These are phyloP conservation scores for Bocquillonia castaneifolia DNA, from an alignment of 441 rosid species.

Conservation along the genomic window DNA sequence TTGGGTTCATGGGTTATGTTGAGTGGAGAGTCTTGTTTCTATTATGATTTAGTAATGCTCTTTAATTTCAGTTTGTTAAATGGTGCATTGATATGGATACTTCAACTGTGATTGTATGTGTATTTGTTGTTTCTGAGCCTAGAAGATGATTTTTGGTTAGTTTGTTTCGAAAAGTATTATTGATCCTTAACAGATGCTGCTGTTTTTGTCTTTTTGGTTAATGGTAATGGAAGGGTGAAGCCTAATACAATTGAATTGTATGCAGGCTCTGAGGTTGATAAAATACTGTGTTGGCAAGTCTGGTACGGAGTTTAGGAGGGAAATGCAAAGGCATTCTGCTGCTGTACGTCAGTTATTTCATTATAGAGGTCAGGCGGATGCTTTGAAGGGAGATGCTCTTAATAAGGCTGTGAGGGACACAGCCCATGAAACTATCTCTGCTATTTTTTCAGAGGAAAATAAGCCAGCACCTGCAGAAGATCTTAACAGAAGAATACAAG, in stretches of 20 bases:
- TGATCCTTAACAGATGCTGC: too few species aligned
- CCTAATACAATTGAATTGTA: constrained; percentile 22
- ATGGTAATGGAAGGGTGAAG: too few species aligned
- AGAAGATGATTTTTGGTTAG: too few species aligned
- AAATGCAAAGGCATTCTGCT: constrained; percentile 93
- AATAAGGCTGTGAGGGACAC: constrained; percentile 94
- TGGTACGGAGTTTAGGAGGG: constrained; percentile 87
- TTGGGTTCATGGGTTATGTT: too few species aligned
- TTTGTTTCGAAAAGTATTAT: too few species aligned
- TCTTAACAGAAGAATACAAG: constrained; percentile 72
- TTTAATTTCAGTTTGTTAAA: not conserved
- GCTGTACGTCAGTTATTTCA: constrained; percentile 80
- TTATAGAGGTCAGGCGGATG: constrained; percentile 81
- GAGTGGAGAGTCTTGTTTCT: too few species aligned
- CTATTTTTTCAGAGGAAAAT: constrained; percentile 78
- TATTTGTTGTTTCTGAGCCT: not conserved
- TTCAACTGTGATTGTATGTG: not conserved
- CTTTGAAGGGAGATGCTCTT: constrained; percentile 89
- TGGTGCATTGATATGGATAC: not conserved
- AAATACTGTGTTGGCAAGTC: constrained; percentile 89
- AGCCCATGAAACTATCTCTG: constrained; percentile 84
- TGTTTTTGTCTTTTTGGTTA: too few species aligned
- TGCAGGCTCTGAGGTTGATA: constrained; percentile 85
- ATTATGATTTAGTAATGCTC: not conserved
- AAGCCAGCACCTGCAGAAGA: constrained; percentile 56